Evolutionary conservation across 345 rosid species (phyloP).

Genomic region (Citrus cavaleriei): DNA sequence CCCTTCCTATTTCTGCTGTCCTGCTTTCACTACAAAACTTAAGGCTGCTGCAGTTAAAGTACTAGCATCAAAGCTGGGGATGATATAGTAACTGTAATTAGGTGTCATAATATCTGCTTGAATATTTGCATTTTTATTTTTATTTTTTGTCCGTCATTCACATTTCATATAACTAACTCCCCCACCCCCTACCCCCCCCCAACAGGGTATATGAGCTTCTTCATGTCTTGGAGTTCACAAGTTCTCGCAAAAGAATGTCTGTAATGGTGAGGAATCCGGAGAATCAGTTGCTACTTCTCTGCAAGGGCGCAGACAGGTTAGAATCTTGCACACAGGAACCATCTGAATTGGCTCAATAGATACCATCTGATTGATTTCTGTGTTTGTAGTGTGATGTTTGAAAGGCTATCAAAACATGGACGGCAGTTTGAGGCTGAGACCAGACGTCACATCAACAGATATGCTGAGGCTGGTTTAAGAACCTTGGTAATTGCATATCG

Average conservation of each 20-base stretch:
- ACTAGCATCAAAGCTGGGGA: background rate
- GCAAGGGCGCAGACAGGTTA: constrained; percentile 96
- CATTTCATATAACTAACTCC: constrained; percentile 12
- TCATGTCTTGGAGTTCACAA: constrained; percentile 79
- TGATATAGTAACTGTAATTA: background rate
- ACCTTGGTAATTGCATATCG: constrained; percentile 74
- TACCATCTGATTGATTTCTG: constrained; percentile 12
- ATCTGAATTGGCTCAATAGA: constrained; percentile 6
- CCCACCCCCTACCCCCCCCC: background rate
- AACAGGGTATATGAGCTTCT: constrained; percentile 66
- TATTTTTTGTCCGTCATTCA: background rate
- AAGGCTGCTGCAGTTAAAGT: background rate
- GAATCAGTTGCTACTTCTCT: constrained; percentile 55
- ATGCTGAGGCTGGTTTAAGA: constrained; percentile 79
- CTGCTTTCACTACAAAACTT: background rate
- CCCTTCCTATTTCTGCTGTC: background rate
- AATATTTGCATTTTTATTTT: background rate
- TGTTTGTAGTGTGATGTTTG: constrained; percentile 63
- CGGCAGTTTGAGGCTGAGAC: constrained; percentile 47
- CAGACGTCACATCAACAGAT: constrained; percentile 48
- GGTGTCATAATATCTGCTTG: background rate
- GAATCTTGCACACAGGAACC: constrained; percentile 4
- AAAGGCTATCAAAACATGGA: constrained; percentile 61
- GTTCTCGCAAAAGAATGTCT: constrained; percentile 89
- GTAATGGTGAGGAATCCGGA: constrained; percentile 67